Percentiles rank a stretch among this genome's conserved stretches.
These are phyloP conservation scores for Ilex paraguariensis DNA, from an alignment of 305 asterid genomes.

Conservation along the genomic window DNA sequence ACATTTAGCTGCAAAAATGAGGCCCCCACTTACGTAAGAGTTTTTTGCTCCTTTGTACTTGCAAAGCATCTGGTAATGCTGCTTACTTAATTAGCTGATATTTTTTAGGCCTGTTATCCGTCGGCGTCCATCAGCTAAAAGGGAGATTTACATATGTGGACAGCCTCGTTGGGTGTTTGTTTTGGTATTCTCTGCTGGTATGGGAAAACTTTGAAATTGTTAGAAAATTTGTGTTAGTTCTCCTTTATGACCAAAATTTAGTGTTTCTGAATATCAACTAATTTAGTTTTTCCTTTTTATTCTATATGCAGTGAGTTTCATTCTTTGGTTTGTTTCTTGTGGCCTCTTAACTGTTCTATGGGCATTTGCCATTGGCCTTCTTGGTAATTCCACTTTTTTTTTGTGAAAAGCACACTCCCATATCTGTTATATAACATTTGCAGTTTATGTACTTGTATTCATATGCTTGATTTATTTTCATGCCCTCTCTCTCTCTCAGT, in stretches of 20 bases:
- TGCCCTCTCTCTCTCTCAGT: constrained; percentile 39
- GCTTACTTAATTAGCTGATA: constrained; percentile 19
- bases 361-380: constrained; percentile 68
- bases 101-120: constrained; percentile 84
- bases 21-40: constrained; percentile 86
- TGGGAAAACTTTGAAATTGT: not conserved
- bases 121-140: constrained; percentile 89
- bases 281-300: no score
- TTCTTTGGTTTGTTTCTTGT: constrained; percentile 84
- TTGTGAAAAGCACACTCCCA: not conserved
- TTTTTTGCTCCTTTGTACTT: constrained; percentile 7
- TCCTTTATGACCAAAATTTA: no score
- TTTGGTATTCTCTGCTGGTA: constrained; percentile 55
- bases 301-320: constrained; percentile 51
- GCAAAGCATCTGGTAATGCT: constrained; percentile 12
- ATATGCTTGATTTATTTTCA: constrained; percentile 4
- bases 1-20: constrained; percentile 96
- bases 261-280: no score
- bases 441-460: not conserved
- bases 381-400: constrained; percentile 42
- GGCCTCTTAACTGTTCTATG: constrained; percentile 58
- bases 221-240: no score
- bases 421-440: constrained; percentile 3
- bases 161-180: constrained; percentile 93
- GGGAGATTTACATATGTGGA: constrained; percentile 84